Conservation (phyloP, 2,329 filamentous ascomycete species). For the Westerdykella ornata region DNA sequence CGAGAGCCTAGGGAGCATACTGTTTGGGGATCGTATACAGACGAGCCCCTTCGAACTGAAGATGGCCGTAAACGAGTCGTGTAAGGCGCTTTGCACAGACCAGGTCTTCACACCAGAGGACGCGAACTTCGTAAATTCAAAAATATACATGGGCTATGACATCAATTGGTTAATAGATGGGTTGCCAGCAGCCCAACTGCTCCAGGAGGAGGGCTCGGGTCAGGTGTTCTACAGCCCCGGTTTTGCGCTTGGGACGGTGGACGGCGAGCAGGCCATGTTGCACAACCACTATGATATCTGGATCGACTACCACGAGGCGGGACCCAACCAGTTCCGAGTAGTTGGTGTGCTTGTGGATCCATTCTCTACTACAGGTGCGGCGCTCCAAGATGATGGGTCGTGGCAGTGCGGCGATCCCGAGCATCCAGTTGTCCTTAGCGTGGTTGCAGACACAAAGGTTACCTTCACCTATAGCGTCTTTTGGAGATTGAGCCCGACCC, state of each 20-base stretch:
- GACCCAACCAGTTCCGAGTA: slow-evolving; percentile 67
- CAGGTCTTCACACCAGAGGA: slow-evolving; percentile 59
- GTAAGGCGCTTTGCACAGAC: slow-evolving; percentile 68
- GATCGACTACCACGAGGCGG: slow-evolving; percentile 84
- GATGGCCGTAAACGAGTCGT: slow-evolving; percentile 82
- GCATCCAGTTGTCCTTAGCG: slow-evolving; percentile 57
- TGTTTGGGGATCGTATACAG: slow-evolving; percentile 95
- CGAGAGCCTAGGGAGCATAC: slow-evolving; percentile 88
- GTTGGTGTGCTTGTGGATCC: slow-evolving; percentile 89
- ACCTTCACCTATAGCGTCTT: slow-evolving; percentile 88
- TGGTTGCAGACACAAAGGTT: slow-evolving; percentile 59
- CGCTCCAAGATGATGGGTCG: slow-evolving; percentile 47
- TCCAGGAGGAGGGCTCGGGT: slow-evolving; percentile 67
- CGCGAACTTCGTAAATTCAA: slow-evolving; percentile 72
- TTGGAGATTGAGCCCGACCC: slow-evolving; percentile 77
- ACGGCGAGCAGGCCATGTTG: slow-evolving; percentile 54
- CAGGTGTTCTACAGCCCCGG: slow-evolving; percentile 85
- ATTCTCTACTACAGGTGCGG: slow-evolving; percentile 58
- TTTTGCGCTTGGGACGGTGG: slow-evolving; percentile 65
- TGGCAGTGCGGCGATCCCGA: slow-evolving; percentile 59
- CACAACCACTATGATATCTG: slow-evolving; percentile 96
- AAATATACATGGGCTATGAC: slow-evolving; percentile 80
- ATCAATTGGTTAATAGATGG: slow-evolving; percentile 96
- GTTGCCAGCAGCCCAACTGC: slow-evolving; percentile 78
- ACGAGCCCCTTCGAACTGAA: slow-evolving; percentile 88